These are phyloP conservation scores for Pseudocercospora ulei DNA, from an alignment of 2,329 filamentous ascomycete species.

Conservation along the genomic window DNA sequence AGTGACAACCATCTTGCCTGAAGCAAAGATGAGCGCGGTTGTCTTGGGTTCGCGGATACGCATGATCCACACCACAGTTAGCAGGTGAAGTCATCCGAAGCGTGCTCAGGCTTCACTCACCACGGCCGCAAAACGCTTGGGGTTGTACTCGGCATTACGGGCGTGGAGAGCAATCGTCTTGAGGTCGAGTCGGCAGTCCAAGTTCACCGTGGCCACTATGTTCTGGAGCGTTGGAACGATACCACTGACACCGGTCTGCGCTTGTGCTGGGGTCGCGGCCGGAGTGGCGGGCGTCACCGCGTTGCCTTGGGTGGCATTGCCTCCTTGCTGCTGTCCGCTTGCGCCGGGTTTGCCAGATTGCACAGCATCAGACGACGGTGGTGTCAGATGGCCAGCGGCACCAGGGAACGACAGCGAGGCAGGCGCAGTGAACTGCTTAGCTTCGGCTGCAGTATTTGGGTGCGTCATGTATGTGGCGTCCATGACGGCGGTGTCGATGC, in stretches of 20 bases:
- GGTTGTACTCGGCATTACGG: slow-evolving; percentile 96
- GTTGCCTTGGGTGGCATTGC: slow-evolving; percentile 37
- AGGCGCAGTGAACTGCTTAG: slow-evolving; percentile 88
- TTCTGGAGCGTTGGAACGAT: slow-evolving; percentile 26
- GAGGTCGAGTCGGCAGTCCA: slow-evolving; percentile 90
- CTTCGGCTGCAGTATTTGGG: slow-evolving; percentile 81
- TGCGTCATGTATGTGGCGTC: slow-evolving; percentile 70
- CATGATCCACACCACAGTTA: slow-evolving; percentile 57
- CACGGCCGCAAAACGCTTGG: slow-evolving; percentile 49
- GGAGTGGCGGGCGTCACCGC: slow-evolving; percentile 84
- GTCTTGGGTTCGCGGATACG: slow-evolving; percentile 98
- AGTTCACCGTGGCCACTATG: slow-evolving; percentile 79
- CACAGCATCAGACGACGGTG: slow-evolving; percentile 63
- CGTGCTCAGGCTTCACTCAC: slow-evolving; percentile 6
- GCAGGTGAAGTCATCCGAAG: slow-evolving; percentile 35
- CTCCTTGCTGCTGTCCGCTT: slow-evolving; percentile 44
- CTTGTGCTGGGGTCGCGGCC: slow-evolving; percentile 79
- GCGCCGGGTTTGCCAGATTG: slow-evolving; percentile 44
- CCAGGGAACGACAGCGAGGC: slow-evolving; percentile 87
- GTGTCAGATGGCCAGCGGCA: slow-evolving; percentile 64
- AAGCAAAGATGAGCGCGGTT: slow-evolving; percentile 93
- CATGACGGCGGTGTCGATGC: slow-evolving; percentile 48
- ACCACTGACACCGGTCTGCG: slow-evolving; percentile 45
- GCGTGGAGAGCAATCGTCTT: slow-evolving; percentile 98
- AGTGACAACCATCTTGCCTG: slow-evolving; percentile 98